Evolutionary conservation across 2,329 filamentous ascomycete species (phyloP).

Genomic region (Monascus ruber): DNA sequence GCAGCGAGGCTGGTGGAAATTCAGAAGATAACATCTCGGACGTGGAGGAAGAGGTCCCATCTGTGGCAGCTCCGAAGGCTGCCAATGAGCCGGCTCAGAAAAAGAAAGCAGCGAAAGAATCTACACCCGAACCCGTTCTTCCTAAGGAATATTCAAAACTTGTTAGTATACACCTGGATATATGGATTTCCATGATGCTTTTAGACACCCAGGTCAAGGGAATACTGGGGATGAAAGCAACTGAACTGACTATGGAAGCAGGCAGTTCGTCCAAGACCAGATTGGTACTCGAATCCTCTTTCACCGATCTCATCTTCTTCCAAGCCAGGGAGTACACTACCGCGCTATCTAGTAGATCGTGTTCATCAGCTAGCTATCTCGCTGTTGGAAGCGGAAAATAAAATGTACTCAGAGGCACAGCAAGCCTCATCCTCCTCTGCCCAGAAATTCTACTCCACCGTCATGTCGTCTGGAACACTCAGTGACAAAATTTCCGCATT

Average conservation of each 20-base stretch:
- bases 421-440: conserved; percentile 70
- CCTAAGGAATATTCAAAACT: conserved; percentile 27
- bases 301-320: conserved; percentile 40
- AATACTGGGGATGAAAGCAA: too few relatives aligned
- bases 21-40: conserved; percentile 19
- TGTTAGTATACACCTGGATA: conserved; percentile 11
- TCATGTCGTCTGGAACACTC: conserved; percentile 91
- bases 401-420: conserved; percentile 59
- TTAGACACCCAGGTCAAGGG: too few relatives aligned
- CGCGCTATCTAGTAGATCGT: conserved; percentile 44
- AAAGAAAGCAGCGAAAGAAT: conserved; percentile 8
- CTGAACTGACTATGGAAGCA: conserved; percentile 18
- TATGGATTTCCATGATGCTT: neutral
- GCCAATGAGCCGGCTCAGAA: conserved; percentile 14
- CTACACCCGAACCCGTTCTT: conserved; percentile 11
- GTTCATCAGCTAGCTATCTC: conserved; percentile 57
- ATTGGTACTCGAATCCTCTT: conserved; percentile 54
- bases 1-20: conserved; percentile 18
- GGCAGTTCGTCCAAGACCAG: conserved; percentile 51
- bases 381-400: conserved; percentile 67
- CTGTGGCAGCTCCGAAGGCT: conserved; percentile 9
- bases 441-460: conserved; percentile 91
- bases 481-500: conserved; percentile 94
- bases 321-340: conserved; percentile 34
- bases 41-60: conserved; percentile 16